These are phyloP conservation scores for Viola pubescens DNA, from an alignment of 441 rosid genomes.

Conservation along the genomic window DNA sequence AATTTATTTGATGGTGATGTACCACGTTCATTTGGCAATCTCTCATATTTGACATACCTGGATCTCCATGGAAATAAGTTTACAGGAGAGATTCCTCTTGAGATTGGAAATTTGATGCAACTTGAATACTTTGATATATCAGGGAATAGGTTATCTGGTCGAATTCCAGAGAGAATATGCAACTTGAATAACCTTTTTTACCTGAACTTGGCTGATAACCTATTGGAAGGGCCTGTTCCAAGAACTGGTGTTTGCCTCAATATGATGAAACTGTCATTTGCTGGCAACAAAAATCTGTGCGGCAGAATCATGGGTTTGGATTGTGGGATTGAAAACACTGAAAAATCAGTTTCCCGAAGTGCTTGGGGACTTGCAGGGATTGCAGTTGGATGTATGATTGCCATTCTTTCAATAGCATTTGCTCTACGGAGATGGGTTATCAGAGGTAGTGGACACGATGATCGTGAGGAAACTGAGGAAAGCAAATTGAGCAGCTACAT, in stretches of 20 bases:
- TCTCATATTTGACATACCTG: conserved; percentile 57
- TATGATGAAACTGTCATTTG: conserved; percentile 35
- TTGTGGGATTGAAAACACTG: conserved; percentile 35
- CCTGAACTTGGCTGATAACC: conserved; percentile 53
- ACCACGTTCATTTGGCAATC: conserved; percentile 57
- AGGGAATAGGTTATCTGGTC: conserved; percentile 48
- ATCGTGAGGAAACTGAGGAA: conserved; percentile 46
- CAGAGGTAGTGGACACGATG: conserved; percentile 30
- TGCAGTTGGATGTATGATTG: conserved; percentile 35
- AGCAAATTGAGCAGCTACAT: conserved; percentile 44
- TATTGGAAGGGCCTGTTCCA: conserved; percentile 60
- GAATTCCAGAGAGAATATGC: conserved; percentile 57
- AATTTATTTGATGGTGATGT: conserved; percentile 45
- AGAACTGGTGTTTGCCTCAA: conserved; percentile 50
- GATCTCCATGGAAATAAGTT: conserved; percentile 64
- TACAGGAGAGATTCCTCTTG: conserved; percentile 55
- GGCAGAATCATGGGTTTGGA: conserved; percentile 37
- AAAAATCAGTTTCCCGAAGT: conserved; percentile 26
- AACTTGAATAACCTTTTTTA: conserved; percentile 34
- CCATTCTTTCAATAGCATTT: conserved; percentile 28
- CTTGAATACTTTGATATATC: conserved; percentile 67
- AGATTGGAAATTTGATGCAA: conserved; percentile 61
- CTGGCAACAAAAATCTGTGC: conserved; percentile 62
- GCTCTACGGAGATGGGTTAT: conserved; percentile 34
- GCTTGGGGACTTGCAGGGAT: conserved; percentile 52